Conservation (phyloP, 495 filamentous ascomycete species). For the Aspergillus nidulans region DNA sequence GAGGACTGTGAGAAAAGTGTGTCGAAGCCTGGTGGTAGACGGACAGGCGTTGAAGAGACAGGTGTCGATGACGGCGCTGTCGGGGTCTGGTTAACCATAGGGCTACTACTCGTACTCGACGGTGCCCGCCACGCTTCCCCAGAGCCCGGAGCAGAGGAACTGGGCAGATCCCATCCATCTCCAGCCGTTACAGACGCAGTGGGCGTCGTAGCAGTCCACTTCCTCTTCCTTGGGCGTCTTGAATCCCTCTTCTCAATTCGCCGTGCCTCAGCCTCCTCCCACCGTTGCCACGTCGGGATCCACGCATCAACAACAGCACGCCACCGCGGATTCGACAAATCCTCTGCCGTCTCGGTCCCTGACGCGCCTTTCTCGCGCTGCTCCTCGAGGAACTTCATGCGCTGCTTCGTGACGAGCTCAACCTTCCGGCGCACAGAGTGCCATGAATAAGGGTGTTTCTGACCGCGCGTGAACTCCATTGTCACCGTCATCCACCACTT, state of each 20-base stretch:
- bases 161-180: constrained; percentile 9
- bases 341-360: constrained; percentile 18
- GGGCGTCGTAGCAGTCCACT: constrained; percentile 10
- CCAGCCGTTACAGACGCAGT: neutral
- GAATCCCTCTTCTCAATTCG: constrained; percentile 42
- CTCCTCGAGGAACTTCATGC: constrained; percentile 40
- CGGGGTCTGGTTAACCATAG: neutral
- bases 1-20: constrained; percentile 30
- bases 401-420: constrained; percentile 41
- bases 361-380: constrained; percentile 24
- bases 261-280: constrained; percentile 35
- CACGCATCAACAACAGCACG: constrained; percentile 38
- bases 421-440: constrained; percentile 46
- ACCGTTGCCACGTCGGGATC: constrained; percentile 43
- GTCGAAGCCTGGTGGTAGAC: constrained; percentile 37
- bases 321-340: constrained; percentile 39
- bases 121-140: constrained; percentile 11
- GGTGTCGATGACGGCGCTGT: constrained; percentile 4
- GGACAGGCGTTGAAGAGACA: constrained; percentile 16
- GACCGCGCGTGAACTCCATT: constrained; percentile 34
- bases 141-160: neutral
- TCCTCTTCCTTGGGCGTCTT: constrained; percentile 35
- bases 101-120: constrained; percentile 1
- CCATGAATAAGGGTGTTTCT: constrained; percentile 44
- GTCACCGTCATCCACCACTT: constrained; percentile 46